Base-by-base conservation (phyloP, 1,284 basidiomycete genomes). In the Termitomyces sp. region DNA sequence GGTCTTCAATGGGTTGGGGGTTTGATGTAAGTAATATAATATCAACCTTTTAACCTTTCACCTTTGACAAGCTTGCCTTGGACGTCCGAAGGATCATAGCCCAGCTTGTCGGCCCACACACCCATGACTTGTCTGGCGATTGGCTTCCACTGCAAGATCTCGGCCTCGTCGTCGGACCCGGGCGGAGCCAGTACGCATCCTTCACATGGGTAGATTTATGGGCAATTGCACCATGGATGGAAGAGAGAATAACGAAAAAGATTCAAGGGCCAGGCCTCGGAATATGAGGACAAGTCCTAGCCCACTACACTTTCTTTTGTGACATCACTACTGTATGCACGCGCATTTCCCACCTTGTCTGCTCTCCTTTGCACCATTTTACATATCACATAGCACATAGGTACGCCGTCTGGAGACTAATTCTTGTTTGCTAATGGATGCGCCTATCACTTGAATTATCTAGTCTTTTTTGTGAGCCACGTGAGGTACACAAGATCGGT, bases 181-280 rank as follows among this genome's bases (percentile, higher is more conserved):
- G 77, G 41, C 73, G 78, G 28, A 72, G 70, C 26, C 84, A 83
- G 49, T 90, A 83, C 63, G 78, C 79, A 5, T 87, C 86, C 7
- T 80, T 91, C 56, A 76, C 74, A 1, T 87, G 81, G 80, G 68
- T 71, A 28, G 88, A 91, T 66, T 68, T 91, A 38, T 74, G 75
- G 61, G 77, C 80, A 28, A 79, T 90, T 54, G 85, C 88, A 35
- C 88, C 87, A 5, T 91, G 88, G 88, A 76, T 91, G 70, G 77
- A 81, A 54, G 78, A 81, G 50, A 71, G 70, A 50, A 74, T 88
- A 56, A 77, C 79, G 31, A 81, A 75, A 63, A 77, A 72, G 62
- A 83, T 90, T 57, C 74, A 81, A 54, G 88, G 88, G 5, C 75
- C 77, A 47, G 86, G 87, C 16, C 70, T 90, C 44, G 87, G 88